A percentile compares a stretch with the other conserved stretches of the same genome.
Conservation (phyloP, 192 early-diverging fungal species). For the Kappamyces sp. region DNA sequence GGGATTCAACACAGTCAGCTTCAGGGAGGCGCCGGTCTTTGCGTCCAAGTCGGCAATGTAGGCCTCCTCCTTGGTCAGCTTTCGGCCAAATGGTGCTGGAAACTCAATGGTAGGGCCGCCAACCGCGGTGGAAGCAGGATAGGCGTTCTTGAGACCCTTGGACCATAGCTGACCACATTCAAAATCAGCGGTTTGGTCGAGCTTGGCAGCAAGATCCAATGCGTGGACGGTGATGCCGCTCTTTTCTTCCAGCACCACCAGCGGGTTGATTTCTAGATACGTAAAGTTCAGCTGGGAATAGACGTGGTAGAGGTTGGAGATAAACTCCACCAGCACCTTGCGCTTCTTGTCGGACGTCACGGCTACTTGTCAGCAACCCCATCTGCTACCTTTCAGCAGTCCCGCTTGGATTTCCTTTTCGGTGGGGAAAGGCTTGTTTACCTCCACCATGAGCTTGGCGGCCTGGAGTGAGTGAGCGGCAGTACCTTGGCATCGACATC, state of each 20-base stretch:
- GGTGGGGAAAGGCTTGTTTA: slow-evolving; percentile 69
- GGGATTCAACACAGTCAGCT: slow-evolving; percentile 94
- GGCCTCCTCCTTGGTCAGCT: slow-evolving; percentile 92
- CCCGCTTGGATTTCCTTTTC: slow-evolving; percentile 54
- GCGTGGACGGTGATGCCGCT: slow-evolving; percentile 65
- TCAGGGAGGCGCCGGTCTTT: slow-evolving; percentile 97
- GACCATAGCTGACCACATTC: slow-evolving; percentile 96
- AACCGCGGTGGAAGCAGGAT: slow-evolving; percentile 43
- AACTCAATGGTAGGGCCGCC: slow-evolving; percentile 89
- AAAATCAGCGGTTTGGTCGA: slow-evolving; percentile 97
- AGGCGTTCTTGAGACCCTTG: slow-evolving; percentile 63
- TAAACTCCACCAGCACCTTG: slow-evolving; percentile 82
- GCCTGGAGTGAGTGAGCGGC: too few relatives aligned
- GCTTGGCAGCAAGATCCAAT: slow-evolving; percentile 94
- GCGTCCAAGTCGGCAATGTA: slow-evolving; percentile 96
- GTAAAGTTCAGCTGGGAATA: slow-evolving; percentile 97
- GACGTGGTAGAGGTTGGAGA: slow-evolving; percentile 87
- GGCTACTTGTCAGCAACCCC: not conserved
- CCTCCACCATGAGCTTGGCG: slow-evolving; percentile 68
- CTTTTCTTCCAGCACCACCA: slow-evolving; percentile 79
- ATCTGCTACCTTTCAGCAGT: slow-evolving; percentile 44
- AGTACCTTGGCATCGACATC: slow-evolving; percentile 97
- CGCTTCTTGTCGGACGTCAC: slow-evolving; percentile 23
- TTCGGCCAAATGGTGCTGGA: slow-evolving; percentile 96
- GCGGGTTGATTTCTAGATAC: slow-evolving; percentile 98